These are phyloP conservation scores for Fusarium mexicanum DNA, from an alignment of 2,329 filamentous ascomycete genomes.

Conservation along the genomic window DNA sequence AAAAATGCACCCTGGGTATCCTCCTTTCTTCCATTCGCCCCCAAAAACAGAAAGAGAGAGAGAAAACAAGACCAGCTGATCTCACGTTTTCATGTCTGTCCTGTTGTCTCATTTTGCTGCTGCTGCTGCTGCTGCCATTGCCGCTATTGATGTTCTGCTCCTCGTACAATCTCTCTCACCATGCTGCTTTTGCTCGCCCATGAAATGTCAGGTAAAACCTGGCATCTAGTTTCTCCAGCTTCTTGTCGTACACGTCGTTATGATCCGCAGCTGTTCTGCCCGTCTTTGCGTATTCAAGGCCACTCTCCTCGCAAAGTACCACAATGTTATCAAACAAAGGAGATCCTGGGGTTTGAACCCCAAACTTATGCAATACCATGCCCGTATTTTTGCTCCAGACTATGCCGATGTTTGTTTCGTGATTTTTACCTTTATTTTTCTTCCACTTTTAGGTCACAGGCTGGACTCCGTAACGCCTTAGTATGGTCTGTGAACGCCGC, in stretches of 20 bases:
- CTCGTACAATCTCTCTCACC: slow-evolving; percentile 36
- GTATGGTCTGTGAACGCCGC: slow-evolving; percentile 8
- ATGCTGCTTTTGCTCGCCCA: neutral
- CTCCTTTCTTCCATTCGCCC: slow-evolving; percentile 12
- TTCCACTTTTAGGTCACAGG: neutral
- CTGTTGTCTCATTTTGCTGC: neutral
- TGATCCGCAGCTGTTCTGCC: slow-evolving; percentile 1
- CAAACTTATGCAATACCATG: slow-evolving; percentile 25
- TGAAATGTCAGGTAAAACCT: neutral
- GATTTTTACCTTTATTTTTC: neutral
- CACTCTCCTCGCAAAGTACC: slow-evolving; percentile 5
- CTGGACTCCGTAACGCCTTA: slow-evolving; percentile 8
- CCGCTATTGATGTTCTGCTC: slow-evolving; percentile 1
- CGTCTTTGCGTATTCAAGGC: neutral
- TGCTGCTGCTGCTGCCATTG: neutral
- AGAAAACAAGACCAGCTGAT: neutral
- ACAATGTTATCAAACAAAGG: slow-evolving; percentile 30
- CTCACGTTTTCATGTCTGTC: neutral
- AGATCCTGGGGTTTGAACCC: slow-evolving; percentile 26
- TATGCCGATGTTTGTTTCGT: slow-evolving; percentile 2
- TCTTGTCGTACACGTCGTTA: slow-evolving; percentile 39
- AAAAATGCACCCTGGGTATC: slow-evolving; percentile 40
- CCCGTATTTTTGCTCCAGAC: neutral
- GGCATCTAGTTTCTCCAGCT: slow-evolving; percentile 16
- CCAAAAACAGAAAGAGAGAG: slow-evolving; percentile 6